phyloP scores from a whole-genome alignment of 2,329 filamentous ascomycete genomes.

The Pseudocercospora cruenta region DNA sequence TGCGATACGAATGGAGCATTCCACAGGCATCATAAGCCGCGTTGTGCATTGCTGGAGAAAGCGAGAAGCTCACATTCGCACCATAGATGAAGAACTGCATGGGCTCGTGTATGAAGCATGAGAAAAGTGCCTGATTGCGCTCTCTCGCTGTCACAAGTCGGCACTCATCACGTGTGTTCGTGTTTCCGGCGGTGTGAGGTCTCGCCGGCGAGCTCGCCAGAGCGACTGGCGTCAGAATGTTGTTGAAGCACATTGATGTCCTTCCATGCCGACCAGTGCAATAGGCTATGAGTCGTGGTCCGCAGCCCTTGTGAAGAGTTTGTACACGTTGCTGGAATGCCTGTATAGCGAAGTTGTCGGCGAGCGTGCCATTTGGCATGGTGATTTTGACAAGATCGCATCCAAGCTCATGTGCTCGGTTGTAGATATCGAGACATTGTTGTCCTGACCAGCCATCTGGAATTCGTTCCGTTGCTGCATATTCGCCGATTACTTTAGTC shows the following conservation, averaged over 20 bases:
- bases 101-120: constrained; percentile 67
- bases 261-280: constrained; percentile 67
- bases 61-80: constrained; percentile 70
- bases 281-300: constrained; percentile 36
- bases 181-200: constrained; percentile 1
- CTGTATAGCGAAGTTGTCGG: constrained; percentile 66
- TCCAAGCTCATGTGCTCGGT: constrained; percentile 59
- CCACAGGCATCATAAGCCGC: constrained; percentile 68
- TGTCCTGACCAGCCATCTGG: constrained; percentile 60
- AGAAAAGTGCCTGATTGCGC: constrained; percentile 67
- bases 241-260: constrained; percentile 69
- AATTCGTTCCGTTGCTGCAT: constrained; percentile 43
- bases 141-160: constrained; percentile 64
- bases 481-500: constrained; percentile 65
- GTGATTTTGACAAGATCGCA: constrained; percentile 67
- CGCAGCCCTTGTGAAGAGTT: constrained; percentile 26
- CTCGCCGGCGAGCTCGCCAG: constrained; percentile 9
- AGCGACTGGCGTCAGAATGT: constrained; percentile 62
- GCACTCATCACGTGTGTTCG: neutral
- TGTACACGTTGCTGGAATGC: constrained; percentile 56
- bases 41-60: constrained; percentile 79
- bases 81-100: constrained; percentile 76
- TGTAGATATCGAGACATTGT: constrained; percentile 61
- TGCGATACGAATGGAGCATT: constrained; percentile 69
- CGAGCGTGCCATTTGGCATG: constrained; percentile 59